A percentile compares a stretch with the other conserved stretches of the same genome.
Evolutionary conservation across 2,329 filamentous ascomycete genomes (phyloP).

Genomic region (Fusarium heterosporum): DNA sequence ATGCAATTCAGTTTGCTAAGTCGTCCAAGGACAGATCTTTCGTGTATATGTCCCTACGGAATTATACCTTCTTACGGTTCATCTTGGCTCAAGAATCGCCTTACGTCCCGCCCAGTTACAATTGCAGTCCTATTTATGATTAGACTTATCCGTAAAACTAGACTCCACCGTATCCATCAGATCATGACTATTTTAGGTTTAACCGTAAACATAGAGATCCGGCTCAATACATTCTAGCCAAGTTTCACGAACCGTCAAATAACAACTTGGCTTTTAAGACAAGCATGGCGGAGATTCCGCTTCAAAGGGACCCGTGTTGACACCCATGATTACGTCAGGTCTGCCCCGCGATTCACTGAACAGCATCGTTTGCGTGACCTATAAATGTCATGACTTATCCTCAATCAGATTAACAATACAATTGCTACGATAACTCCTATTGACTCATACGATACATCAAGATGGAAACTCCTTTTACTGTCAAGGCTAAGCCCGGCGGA

Average conservation of each 20-base stretch:
- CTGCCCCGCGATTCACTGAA: slow-evolving; percentile 26
- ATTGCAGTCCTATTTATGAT: too few relatives aligned
- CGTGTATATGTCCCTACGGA: too few relatives aligned
- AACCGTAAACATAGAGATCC: slow-evolving; percentile 1
- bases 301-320: background rate
- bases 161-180: background rate
- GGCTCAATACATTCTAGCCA: background rate
- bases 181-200: background rate
- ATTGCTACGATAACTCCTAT: background rate
- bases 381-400: slow-evolving; percentile 12
- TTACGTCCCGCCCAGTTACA: too few relatives aligned
- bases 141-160: background rate
- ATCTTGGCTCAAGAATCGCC: too few relatives aligned
- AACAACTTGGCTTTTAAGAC: background rate
- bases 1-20: too few relatives aligned
- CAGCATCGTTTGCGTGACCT: background rate
- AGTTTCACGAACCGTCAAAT: slow-evolving; percentile 6
- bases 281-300: slow-evolving; percentile 19
- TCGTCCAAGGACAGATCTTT: too few relatives aligned
- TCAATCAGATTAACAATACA: background rate
- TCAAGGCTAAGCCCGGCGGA: slow-evolving; percentile 69
- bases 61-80: too few relatives aligned
- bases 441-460: background rate
- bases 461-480: slow-evolving; percentile 49
- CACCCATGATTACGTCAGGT: slow-evolving; percentile 36